phyloP scores from a whole-genome alignment of 257 asterid species.

The Solanum virginianum region DNA sequence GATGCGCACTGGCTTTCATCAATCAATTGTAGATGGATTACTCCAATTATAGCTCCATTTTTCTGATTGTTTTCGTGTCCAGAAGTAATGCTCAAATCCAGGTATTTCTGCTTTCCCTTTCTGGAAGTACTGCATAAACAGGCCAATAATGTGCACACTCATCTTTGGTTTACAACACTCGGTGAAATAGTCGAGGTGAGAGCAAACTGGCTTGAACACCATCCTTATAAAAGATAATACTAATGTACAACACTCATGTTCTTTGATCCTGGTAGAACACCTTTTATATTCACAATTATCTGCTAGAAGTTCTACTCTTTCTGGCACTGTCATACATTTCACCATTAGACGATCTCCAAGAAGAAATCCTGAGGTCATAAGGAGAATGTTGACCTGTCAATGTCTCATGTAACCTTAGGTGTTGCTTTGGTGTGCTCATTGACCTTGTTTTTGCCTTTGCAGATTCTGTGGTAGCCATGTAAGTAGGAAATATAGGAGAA shows the following conservation, averaged over 20 bases:
- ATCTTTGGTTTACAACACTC: no score
- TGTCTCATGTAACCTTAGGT: slow-evolving; percentile 38
- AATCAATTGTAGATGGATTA: neutral
- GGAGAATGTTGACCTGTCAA: slow-evolving; percentile 53
- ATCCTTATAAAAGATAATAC: neutral
- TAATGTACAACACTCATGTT: neutral
- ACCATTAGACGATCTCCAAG: slow-evolving; percentile 38
- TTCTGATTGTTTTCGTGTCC: neutral
- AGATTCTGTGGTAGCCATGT: slow-evolving; percentile 78
- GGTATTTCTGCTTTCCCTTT: neutral
- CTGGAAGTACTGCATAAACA: neutral
- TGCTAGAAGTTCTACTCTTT: slow-evolving; percentile 29
- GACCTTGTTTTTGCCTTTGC: slow-evolving; percentile 70
- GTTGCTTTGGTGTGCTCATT: slow-evolving; percentile 61
- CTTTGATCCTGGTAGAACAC: slow-evolving; percentile 9
- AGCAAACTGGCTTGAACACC: neutral
- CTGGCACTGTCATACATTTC: slow-evolving; percentile 16
- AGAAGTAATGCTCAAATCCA: neutral
- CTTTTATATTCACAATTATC: slow-evolving; percentile 4
- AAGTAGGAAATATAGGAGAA: slow-evolving; percentile 59
- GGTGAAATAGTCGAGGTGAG: neutral
- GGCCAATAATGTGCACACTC: neutral
- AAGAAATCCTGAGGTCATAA: slow-evolving; percentile 28
- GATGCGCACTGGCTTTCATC: neutral
- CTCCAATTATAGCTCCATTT: neutral